Percentiles rank a stretch among this genome's conserved stretches.
phyloP scores from a whole-genome alignment of 768 basidiomycete species.

The Hirschioporus abietinus region DNA sequence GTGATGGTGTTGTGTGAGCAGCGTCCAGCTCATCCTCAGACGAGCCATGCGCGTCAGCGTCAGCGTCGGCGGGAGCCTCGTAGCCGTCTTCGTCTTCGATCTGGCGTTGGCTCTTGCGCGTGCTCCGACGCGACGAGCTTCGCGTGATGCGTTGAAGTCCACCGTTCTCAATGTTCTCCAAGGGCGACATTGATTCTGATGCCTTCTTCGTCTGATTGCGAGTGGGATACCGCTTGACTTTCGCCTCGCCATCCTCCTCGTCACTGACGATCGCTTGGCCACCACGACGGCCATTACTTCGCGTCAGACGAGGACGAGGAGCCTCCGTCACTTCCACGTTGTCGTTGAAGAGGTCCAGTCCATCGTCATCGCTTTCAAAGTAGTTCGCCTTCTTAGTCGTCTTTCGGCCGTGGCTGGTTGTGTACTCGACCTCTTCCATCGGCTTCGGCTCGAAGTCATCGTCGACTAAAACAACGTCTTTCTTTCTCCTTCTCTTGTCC shows the following conservation, averaged over 20 bases:
- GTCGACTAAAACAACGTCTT: neutral
- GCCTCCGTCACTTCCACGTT: constrained; percentile 26
- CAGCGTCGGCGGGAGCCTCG: constrained; percentile 19
- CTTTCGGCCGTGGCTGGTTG: constrained; percentile 35
- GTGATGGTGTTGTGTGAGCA: constrained; percentile 46
- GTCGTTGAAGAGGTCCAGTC: constrained; percentile 27
- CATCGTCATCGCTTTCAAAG: constrained; percentile 44
- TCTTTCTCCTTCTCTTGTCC: neutral
- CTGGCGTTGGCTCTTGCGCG: constrained; percentile 11
- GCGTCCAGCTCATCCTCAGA: constrained; percentile 44
- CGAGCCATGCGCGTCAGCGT: constrained; percentile 16
- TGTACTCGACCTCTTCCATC: constrained; percentile 17
- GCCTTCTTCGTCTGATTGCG: constrained; percentile 35
- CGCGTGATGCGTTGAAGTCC: constrained; percentile 16
- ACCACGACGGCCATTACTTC: constrained; percentile 19
- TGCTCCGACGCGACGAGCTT: constrained; percentile 23
- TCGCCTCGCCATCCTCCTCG: constrained; percentile 36
- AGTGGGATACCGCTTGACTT: constrained; percentile 29
- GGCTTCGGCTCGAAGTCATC: neutral
- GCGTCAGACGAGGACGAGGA: constrained; percentile 16
- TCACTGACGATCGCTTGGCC: constrained; percentile 33
- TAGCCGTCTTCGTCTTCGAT: constrained; percentile 41
- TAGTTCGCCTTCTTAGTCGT: constrained; percentile 34
- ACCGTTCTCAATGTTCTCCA: constrained; percentile 22
- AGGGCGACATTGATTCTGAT: constrained; percentile 17